Evolutionary conservation across 2,329 filamentous ascomycete genomes (phyloP), one percentile per base, ranked within the genome.

Genomic region (Botrytis tulipae): DNA sequence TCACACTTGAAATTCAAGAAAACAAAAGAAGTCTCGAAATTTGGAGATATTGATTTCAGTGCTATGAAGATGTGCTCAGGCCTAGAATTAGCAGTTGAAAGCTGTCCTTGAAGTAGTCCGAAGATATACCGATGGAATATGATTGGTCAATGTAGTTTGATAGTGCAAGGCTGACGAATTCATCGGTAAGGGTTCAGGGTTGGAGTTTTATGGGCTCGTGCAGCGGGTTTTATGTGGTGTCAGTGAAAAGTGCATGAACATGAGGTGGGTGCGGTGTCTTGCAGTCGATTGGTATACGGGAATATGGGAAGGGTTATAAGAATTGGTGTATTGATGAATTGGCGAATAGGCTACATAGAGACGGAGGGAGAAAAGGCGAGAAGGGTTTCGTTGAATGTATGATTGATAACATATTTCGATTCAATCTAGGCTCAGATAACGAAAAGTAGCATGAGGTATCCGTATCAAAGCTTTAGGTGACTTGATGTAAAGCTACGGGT

Each of bases 21-120:
- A 22, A 29, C 16, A 44, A 63, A 32, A 63, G 40, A 63, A 37
- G 60, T 63, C 60, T 63, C 25, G 8, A 63, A 32, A 44, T 29
- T 60, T 42, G 44, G 32, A n/a, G 42, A 66, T 48, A 35, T 22
- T 10, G 57, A 35, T 20, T 60, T 57, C 51, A 18, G 51, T 57
- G 14, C 51, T 57, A 16, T 66, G 42, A 66, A 66, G 20, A 51
- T 67, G 66, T 29, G 66, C 66, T 69, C 66, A 57, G 66, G 66
- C 48, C 35, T 69, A 57, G 25, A 68, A 59, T 69, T 5, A 8
- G 18, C 66, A 69, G 66, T 69, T 69, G 66, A 69, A 69, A 69
- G 51, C 66, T 69, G 66, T 68, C 66, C 66, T 69, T 69, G n/a
- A 40, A 29, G 7, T 29, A 1, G 14, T 9, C 66, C 66, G 66